Conservation (phyloP, 805 yeast species). For the Nakazawaea peltata region DNA sequence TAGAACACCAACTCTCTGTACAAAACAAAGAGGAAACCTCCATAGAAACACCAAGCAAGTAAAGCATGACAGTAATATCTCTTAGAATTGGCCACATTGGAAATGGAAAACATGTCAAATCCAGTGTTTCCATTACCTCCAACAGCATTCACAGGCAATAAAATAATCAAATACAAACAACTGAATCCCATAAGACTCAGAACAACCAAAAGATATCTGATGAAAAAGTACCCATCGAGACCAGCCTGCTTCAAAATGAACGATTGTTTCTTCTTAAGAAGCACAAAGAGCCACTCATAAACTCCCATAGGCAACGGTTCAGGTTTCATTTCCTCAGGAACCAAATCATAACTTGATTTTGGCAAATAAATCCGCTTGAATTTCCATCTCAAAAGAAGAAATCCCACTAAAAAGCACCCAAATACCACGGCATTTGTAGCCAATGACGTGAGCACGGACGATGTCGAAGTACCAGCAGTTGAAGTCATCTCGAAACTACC, state of each 20-base stretch:
- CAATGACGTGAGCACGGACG: slow-evolving; percentile 66
- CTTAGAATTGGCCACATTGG: slow-evolving; percentile 53
- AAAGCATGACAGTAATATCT: slow-evolving; percentile 86
- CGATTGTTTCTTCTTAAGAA: slow-evolving; percentile 60
- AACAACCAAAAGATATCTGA: slow-evolving; percentile 64
- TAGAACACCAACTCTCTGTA: slow-evolving; percentile 80
- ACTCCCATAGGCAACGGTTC: slow-evolving; percentile 66
- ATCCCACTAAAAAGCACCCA: slow-evolving; percentile 49
- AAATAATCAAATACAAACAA: slow-evolving; percentile 50
- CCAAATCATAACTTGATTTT: slow-evolving; percentile 57
- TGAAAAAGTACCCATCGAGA: slow-evolving; percentile 87
- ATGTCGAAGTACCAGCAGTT: slow-evolving; percentile 47
- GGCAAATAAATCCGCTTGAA: slow-evolving; percentile 79
- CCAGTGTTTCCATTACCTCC: slow-evolving; percentile 57
- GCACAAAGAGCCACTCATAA: slow-evolving; percentile 58
- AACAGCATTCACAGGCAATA: slow-evolving; percentile 80
- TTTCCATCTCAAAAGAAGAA: slow-evolving; percentile 57
- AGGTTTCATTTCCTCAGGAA: slow-evolving; percentile 54
- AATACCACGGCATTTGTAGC: slow-evolving; percentile 62
- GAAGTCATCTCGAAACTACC: slow-evolving; percentile 20
- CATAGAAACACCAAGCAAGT: slow-evolving; percentile 72
- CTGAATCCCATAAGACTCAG: slow-evolving; percentile 47
- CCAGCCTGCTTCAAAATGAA: slow-evolving; percentile 84
- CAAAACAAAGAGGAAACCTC: slow-evolving; percentile 58
- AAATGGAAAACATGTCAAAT: slow-evolving; percentile 66